Conservation (phyloP, 805 yeast genomes). For the Nakazawaea pomicola region DNA sequence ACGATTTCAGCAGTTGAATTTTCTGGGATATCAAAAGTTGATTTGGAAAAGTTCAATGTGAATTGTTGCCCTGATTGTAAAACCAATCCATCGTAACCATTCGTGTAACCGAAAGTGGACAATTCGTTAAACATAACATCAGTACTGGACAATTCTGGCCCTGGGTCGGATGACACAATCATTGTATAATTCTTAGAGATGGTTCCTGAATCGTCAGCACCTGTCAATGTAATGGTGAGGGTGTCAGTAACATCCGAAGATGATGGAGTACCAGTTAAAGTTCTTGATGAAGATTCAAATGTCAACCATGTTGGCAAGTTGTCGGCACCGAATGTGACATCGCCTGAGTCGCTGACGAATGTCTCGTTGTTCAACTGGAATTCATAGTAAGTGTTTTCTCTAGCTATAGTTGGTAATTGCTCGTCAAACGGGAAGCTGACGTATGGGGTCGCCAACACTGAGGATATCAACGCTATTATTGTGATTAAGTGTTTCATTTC, state of each 20-base stretch:
- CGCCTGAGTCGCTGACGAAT: conserved; percentile 40
- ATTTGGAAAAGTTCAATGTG: conserved; percentile 54
- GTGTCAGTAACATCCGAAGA: conserved; percentile 37
- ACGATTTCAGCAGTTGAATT: conserved; percentile 44
- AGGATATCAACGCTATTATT: background rate
- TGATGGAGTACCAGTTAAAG: conserved; percentile 66
- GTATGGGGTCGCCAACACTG: conserved; percentile 39
- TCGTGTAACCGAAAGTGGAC: conserved; percentile 62
- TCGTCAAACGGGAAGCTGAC: conserved; percentile 73
- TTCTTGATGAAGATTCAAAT: conserved; percentile 58
- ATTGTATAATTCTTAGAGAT: conserved; percentile 49
- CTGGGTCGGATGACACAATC: conserved; percentile 52
- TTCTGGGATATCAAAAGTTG: conserved; percentile 46
- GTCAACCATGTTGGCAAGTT: conserved; percentile 74
- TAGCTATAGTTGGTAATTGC: conserved; percentile 87
- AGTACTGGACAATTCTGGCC: conserved; percentile 42
- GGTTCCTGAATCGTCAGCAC: conserved; percentile 56
- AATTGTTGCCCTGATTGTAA: conserved; percentile 67
- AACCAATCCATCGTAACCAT: conserved; percentile 72
- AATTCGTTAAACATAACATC: conserved; percentile 48
- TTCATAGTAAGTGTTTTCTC: conserved; percentile 53
- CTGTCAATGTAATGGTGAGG: conserved; percentile 51
- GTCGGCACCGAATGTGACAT: conserved; percentile 50
- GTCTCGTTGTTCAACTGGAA: conserved; percentile 73
- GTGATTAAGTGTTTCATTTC: conserved; percentile 1